Base-by-base conservation (phyloP, 2,329 filamentous ascomycete genomes). In the Pyrenochaeta sp. region DNA sequence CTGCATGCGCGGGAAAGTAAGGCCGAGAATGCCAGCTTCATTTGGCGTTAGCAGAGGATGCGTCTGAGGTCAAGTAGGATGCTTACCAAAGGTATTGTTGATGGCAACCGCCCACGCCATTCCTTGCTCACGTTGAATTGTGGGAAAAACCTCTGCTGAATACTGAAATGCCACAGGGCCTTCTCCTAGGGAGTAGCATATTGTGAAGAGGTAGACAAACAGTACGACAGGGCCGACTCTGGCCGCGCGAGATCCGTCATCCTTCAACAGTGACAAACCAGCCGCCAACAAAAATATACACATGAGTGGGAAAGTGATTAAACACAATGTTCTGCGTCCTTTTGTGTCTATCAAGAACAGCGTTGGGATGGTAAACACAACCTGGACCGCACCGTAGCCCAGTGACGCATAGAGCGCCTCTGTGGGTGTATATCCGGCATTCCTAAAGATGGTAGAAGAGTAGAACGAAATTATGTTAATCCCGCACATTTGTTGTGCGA, bases 381-480 rank as follows among this genome's bases (percentile, higher is more conserved):
- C 61, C 20, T 71, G 65, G 8, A 72, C 48, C 9, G 65, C 65
- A 35, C 68, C 68, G 37, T 69, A 72, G 1, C 68, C 68, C 4
- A 72, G 60, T 7, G 68, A 71, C 3, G 68, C 68, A 48, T 64
- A 70, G 7, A 71, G 40, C 3, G 68, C 67, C 43, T 71, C 46
- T 2, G 36, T 46, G 1, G 28, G 9, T 1, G 44, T 53, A 52
- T 67, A 70, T 3, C 67, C 67, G 23, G 55, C 67, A 2, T 62
- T 28, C 0, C 88, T 92, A 65, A 94, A 90, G 40, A 87, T 63
- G 59, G 93, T 59, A 1, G 63, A 92, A 63, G 95, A 96, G 32
- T 91, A 94, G 44, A 87, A 78, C 0, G 90, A 90, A 10, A 96
- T 87, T 2, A 85, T 91, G 73, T 96, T 96, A 60, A 73, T 73